These are phyloP conservation scores for Sporothrix mexicana DNA, from an alignment of 2,329 filamentous ascomycete genomes.

Conservation along the genomic window DNA sequence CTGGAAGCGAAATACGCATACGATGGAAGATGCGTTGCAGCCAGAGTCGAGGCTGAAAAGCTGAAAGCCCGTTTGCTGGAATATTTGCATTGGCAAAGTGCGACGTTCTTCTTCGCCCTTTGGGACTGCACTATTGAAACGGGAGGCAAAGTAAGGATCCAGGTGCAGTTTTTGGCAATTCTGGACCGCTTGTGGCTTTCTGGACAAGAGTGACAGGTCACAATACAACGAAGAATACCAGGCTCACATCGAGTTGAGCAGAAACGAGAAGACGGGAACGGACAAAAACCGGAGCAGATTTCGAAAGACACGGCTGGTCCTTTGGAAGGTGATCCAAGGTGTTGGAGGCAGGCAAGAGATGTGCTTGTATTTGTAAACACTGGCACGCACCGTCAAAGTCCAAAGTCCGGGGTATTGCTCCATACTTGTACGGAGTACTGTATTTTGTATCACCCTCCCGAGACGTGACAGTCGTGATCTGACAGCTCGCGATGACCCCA, in stretches of 20 bases:
- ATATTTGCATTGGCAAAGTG: not conserved
- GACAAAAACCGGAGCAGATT: not conserved
- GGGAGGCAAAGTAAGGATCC: not conserved
- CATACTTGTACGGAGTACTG: not conserved
- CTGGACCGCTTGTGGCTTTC: not conserved
- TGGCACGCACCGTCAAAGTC: too few species aligned
- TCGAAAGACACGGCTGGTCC: not conserved
- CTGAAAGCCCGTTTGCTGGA: not conserved
- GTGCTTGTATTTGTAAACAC: too few species aligned
- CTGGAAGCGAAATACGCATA: not conserved
- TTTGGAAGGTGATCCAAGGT: not conserved
- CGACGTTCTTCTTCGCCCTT: not conserved
- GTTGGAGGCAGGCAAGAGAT: too few species aligned
- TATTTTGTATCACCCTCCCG: too few species aligned
- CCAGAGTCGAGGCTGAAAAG: not conserved
- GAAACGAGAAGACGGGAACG: not conserved
- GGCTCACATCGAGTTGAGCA: not conserved
- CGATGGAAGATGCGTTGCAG: not conserved
- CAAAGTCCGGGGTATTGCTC: not conserved
- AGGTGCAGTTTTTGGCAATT: not conserved
- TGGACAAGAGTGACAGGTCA: conserved; percentile 1
- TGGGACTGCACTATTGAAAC: conserved; percentile 4
- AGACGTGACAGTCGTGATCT: not conserved
- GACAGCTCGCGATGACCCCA: not conserved
- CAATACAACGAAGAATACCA: not conserved